These are phyloP conservation scores for Croton laevigatus DNA, from an alignment of 441 rosid species.

Conservation along the genomic window DNA sequence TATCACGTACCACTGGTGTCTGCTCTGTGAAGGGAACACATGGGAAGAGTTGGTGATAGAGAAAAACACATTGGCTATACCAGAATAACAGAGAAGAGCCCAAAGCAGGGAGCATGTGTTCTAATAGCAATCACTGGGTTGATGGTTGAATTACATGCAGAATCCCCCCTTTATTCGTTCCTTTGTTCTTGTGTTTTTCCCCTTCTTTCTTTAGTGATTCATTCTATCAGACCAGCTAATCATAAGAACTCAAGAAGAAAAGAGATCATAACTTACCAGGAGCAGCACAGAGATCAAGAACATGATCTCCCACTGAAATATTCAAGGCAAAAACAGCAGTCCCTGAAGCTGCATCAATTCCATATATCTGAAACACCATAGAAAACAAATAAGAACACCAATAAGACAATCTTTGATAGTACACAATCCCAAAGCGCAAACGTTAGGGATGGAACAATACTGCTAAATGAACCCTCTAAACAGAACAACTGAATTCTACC, in stretches of 20 bases:
- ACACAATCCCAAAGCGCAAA: not conserved
- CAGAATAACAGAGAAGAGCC: no score
- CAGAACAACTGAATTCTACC: not conserved
- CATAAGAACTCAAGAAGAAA: not conserved
- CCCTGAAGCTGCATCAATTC: conserved; percentile 91
- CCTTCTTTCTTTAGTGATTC: not conserved
- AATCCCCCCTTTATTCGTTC: no score
- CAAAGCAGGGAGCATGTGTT: no score
- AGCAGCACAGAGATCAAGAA: conserved; percentile 91
- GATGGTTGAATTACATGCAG: no score
- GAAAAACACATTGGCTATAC: no score
- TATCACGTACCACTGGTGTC: no score
- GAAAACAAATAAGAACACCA: not conserved
- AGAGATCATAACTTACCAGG: conserved; percentile 46
- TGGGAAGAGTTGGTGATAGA: no score
- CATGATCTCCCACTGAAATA: conserved; percentile 73
- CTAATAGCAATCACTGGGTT: no score
- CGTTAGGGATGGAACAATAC: not conserved
- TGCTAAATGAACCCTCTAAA: not conserved
- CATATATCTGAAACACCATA: conserved; percentile 56
- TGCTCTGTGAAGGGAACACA: no score
- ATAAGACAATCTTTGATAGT: not conserved
- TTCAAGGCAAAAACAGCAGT: conserved; percentile 75
- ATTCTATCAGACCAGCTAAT: not conserved
- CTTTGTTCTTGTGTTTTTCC: no score